phyloP scores from a whole-genome alignment of 139 green algal genomes.

The Chlamydomonas applanata region DNA sequence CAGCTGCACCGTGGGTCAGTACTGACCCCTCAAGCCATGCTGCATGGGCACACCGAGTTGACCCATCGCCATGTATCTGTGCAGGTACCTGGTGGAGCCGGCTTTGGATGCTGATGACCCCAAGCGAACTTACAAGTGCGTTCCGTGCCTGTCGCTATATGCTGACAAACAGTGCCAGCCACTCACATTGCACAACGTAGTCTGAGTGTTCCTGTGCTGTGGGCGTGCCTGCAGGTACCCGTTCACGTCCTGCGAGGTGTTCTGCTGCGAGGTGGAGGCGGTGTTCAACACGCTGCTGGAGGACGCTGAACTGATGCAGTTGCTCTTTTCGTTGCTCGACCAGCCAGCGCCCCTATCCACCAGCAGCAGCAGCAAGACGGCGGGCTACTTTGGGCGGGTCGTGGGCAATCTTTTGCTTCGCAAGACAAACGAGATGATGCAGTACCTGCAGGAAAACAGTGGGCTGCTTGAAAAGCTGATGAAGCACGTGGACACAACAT shows the following conservation, averaged over 20 bases:
- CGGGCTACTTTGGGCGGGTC: slow-evolving; percentile 93
- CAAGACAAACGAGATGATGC: slow-evolving; percentile 67
- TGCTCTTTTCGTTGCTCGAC: slow-evolving; percentile 83
- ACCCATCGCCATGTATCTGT: slow-evolving; percentile 6
- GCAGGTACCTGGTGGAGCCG: slow-evolving; percentile 68
- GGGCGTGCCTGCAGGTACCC: slow-evolving; percentile 65
- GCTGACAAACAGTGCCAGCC: no score
- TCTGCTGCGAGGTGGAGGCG: slow-evolving; percentile 95
- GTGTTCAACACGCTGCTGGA: slow-evolving; percentile 90
- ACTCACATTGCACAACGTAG: no score
- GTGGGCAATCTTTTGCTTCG: slow-evolving; percentile 76
- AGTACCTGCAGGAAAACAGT: slow-evolving; percentile 60
- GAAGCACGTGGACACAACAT: slow-evolving; percentile 77
- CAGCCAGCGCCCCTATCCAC: slow-evolving; percentile 55
- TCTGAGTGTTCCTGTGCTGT: no score
- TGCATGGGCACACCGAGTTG: not conserved
- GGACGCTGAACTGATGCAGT: slow-evolving; percentile 67
- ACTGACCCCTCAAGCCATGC: not conserved
- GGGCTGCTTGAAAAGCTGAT: slow-evolving; percentile 43
- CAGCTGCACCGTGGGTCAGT: not conserved
- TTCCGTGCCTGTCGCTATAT: not conserved
- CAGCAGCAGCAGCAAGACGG: slow-evolving; percentile 51
- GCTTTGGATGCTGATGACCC: slow-evolving; percentile 60
- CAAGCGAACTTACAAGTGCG: slow-evolving; percentile 77
- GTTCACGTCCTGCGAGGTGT: slow-evolving; percentile 95